These are phyloP conservation scores for Trypanosoma mega DNA, from an alignment of 208 protist genomes.

Conservation along the genomic window DNA sequence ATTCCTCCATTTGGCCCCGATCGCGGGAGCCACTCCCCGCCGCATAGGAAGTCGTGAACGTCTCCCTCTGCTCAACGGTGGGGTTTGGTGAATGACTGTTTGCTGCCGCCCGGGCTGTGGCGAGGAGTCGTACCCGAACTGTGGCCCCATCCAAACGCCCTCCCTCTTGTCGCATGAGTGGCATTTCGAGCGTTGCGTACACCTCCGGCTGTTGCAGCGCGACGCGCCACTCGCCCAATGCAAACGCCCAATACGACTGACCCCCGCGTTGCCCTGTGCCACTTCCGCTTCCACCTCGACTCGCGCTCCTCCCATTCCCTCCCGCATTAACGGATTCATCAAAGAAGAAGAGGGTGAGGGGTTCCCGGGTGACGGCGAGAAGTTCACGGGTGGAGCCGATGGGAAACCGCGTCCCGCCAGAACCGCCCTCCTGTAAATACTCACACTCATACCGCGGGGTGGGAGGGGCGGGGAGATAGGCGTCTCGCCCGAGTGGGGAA, in stretches of 20 bases:
- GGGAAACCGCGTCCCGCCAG: constrained; percentile 37
- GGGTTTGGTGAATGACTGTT: neutral
- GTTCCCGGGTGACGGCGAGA: constrained; percentile 53
- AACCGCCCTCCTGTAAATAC: constrained; percentile 36
- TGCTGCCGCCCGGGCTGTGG: constrained; percentile 15
- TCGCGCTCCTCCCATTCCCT: neutral
- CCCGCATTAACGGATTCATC: constrained; percentile 50
- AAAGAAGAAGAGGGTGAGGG: constrained; percentile 80
- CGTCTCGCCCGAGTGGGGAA: constrained; percentile 40
- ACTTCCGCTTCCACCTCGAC: neutral
- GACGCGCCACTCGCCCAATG: constrained; percentile 62
- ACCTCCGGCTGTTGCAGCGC: constrained; percentile 47
- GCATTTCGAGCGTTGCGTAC: constrained; percentile 42
- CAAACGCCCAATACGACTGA: constrained; percentile 75
- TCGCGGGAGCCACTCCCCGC: no score
- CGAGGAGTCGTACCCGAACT: constrained; percentile 59
- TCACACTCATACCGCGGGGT: constrained; percentile 63
- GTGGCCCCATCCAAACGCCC: constrained; percentile 40
- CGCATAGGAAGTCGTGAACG: no score
- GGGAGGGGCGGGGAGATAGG: constrained; percentile 63
- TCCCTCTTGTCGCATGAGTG: constrained; percentile 53
- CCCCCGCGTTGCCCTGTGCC: no score
- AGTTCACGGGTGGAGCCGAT: constrained; percentile 42
- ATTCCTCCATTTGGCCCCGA: constrained; percentile 1
- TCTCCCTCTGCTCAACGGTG: no score